Evolutionary conservation across 768 basidiomycete species (phyloP).

Genomic region (Collybiopsis confluens): DNA sequence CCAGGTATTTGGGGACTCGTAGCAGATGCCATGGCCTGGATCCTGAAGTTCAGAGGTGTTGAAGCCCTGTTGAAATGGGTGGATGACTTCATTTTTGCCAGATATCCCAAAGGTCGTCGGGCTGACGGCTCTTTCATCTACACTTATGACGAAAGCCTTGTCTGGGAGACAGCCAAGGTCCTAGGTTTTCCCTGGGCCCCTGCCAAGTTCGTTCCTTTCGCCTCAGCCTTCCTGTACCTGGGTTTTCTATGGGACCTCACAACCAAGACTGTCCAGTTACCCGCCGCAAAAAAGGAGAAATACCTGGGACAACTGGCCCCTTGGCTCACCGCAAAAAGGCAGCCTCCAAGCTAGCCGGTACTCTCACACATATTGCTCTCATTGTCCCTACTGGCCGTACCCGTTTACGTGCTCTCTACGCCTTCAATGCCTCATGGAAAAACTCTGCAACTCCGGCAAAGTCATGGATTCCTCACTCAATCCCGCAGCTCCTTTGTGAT

Average conservation of each 20-base stretch:
- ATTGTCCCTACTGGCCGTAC: constrained; percentile 26
- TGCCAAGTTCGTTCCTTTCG: constrained; percentile 15
- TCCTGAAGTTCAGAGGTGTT: constrained; percentile 15
- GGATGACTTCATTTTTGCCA: constrained; percentile 24
- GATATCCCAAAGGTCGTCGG: constrained; percentile 9
- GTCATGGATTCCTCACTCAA: neutral
- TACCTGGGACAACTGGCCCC: constrained; percentile 21
- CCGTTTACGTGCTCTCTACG: constrained; percentile 23
- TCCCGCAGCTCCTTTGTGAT: neutral
- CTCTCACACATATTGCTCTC: constrained; percentile 31
- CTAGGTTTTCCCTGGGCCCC: constrained; percentile 22
- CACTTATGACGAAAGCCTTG: constrained; percentile 12
- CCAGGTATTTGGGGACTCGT: constrained; percentile 27
- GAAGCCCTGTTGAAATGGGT: constrained; percentile 22
- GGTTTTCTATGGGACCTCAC: constrained; percentile 33
- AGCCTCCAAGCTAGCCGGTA: constrained; percentile 25
- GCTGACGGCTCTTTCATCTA: constrained; percentile 1
- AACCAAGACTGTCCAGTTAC: constrained; percentile 25
- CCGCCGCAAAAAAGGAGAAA: constrained; percentile 22
- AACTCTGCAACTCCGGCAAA: constrained; percentile 6
- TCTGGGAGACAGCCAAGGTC: constrained; percentile 11
- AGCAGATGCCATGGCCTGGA: constrained; percentile 25
- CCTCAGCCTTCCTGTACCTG: constrained; percentile 25
- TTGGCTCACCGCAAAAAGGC: constrained; percentile 17
- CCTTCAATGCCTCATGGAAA: constrained; percentile 22